Evolutionary conservation across 306 rosid species (phyloP), one percentile per base, ranked within the genome.

Genomic region (Cicer pinnatifidum): DNA sequence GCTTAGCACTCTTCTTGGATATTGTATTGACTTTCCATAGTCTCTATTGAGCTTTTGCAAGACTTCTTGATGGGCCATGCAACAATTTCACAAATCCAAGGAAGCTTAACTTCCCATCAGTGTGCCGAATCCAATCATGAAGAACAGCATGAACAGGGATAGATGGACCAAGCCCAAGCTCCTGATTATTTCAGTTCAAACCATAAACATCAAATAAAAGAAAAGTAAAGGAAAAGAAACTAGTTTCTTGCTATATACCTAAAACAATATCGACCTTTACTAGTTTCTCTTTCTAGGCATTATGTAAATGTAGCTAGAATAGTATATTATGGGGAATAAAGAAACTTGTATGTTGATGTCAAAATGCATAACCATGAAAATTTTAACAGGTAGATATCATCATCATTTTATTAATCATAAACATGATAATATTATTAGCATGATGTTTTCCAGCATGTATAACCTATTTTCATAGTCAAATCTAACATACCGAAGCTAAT

Each of bases 91-190:
- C 87, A 79, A 90, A 90, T 17, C 98, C 98, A 63, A 90, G 93
- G 87, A 89, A 90, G 84, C 98, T 93, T 78, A 93, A 79, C 81
- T 90, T 93, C 63, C 98, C 97, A 80, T 93, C 98, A 0, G 89
- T 87, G 83, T 89, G 98, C 82, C 98, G 80, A 78, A 93, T 89
- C 98, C 98, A 93, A 77, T 93, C 98, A 39, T 89, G 97, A 78
- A 93, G 96, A 82, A 93, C 92, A 4, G 93, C 89, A 77, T 92
- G 97, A 79, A 92, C 89, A 11, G 98, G 98, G 46, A 90, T 92
- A 15, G 96, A 82, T 44, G 97, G 98, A 68, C 98, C 85, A 9
- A 93, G 91, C 19, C 98, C 89, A 74, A 93, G 96, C 75, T 93
- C 98, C 98, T 93, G 90, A 45, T 60, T 82, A 71, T 65, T 71